Percentiles rank a stretch among this genome's conserved stretches.
Conservation (phyloP, 2,329 filamentous ascomycete species). For the Biscogniauxia sp. region DNA sequence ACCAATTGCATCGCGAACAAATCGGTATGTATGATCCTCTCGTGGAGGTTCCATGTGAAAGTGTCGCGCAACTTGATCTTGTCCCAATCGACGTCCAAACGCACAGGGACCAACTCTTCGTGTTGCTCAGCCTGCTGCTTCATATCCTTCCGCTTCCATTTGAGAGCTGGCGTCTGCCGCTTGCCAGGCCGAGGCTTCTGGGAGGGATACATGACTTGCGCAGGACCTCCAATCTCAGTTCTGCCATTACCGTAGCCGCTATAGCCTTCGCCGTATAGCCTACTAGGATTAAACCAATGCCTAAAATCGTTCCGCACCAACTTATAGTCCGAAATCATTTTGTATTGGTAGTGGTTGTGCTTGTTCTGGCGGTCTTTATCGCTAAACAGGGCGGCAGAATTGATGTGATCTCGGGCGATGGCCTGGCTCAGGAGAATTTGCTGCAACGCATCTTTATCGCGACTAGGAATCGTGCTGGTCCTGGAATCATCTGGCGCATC, state of each 20-base stretch:
- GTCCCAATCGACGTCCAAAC: constrained; percentile 91
- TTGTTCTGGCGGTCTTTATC: constrained; percentile 53
- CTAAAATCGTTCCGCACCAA: constrained; percentile 55
- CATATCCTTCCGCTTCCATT: constrained; percentile 76
- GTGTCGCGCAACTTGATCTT: constrained; percentile 95
- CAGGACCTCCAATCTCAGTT: constrained; percentile 68
- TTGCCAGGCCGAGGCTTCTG: constrained; percentile 75
- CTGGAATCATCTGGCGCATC: constrained; percentile 33
- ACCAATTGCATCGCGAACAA: constrained; percentile 86
- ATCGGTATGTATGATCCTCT: constrained; percentile 75
- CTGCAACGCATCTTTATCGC: constrained; percentile 56
- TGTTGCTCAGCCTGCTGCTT: constrained; percentile 82
- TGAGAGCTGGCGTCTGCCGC: constrained; percentile 69
- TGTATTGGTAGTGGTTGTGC: constrained; percentile 60
- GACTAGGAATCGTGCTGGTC: constrained; percentile 33
- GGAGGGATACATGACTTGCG: constrained; percentile 74
- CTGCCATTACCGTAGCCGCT: constrained; percentile 84
- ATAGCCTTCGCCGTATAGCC: constrained; percentile 72
- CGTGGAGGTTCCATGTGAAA: constrained; percentile 97
- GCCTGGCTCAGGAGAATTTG: constrained; percentile 53
- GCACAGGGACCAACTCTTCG: constrained; percentile 87
- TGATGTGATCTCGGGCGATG: constrained; percentile 53
- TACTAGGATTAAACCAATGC: constrained; percentile 53
- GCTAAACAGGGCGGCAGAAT: constrained; percentile 50
- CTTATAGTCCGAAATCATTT: constrained; percentile 69